These are phyloP conservation scores for Pholiota molesta DNA, from an alignment of 768 basidiomycete species.

Conservation along the genomic window DNA sequence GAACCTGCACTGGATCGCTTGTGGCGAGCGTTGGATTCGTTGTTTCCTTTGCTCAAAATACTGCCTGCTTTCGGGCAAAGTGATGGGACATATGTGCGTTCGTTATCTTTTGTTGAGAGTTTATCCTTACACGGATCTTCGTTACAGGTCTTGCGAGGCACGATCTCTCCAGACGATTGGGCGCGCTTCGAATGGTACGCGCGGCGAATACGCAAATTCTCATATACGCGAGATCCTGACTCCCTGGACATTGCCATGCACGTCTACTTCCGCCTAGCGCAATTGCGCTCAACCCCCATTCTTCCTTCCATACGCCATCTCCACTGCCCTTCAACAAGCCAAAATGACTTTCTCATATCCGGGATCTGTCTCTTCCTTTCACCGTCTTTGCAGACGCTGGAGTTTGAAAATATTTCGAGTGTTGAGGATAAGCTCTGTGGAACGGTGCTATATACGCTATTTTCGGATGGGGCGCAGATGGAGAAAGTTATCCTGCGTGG, in stretches of 20 bases:
- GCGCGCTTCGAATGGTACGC: conserved; percentile 35
- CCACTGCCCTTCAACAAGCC: conserved; percentile 30
- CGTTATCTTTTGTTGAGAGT: background rate
- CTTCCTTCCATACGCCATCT: conserved; percentile 31
- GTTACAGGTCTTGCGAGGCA: conserved; percentile 31
- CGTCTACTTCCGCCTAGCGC: conserved; percentile 36
- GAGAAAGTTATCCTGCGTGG: conserved; percentile 29
- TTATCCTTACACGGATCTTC: background rate
- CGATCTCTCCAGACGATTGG: conserved; percentile 29
- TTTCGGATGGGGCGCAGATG: conserved; percentile 28
- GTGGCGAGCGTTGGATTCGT: conserved; percentile 34
- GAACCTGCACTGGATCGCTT: conserved; percentile 35
- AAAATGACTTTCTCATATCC: conserved; percentile 33
- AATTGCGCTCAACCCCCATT: conserved; percentile 28
- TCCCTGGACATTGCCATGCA: conserved; percentile 36
- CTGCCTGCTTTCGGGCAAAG: conserved; percentile 31
- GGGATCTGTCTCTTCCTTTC: conserved; percentile 37
- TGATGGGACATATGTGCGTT: conserved; percentile 34
- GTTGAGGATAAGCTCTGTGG: conserved; percentile 37
- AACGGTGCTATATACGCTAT: conserved; percentile 32
- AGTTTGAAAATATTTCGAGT: conserved; percentile 30
- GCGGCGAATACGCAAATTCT: conserved; percentile 30
- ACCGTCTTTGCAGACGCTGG: conserved; percentile 29
- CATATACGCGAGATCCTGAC: conserved; percentile 31
- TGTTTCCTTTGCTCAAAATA: conserved; percentile 35